phyloP scores from a whole-genome alignment of 352 stramenopile species.

The Phytopythium montanum region DNA sequence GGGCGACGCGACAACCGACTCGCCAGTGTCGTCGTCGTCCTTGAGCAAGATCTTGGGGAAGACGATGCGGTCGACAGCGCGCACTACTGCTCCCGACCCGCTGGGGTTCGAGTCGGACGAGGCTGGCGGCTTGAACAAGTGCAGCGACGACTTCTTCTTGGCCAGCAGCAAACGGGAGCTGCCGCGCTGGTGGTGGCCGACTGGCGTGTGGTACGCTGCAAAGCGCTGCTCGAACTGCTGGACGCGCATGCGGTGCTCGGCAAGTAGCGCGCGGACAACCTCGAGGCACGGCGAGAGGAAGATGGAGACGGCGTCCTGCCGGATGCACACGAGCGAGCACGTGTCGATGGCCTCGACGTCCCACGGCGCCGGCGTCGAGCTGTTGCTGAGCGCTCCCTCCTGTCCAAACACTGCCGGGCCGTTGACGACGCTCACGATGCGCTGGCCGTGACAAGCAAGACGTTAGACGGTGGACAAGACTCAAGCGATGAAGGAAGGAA shows the following conservation, averaged over 20 bases:
- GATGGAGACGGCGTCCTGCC: slow-evolving; percentile 54
- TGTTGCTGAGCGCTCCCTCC: slow-evolving; percentile 46
- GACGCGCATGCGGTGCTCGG: slow-evolving; percentile 38
- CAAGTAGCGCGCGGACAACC: slow-evolving; percentile 42
- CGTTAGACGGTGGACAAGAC: neutral
- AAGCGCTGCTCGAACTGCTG: slow-evolving; percentile 51
- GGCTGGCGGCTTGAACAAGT: slow-evolving; percentile 11
- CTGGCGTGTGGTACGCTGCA: slow-evolving; percentile 7
- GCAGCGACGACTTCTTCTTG: slow-evolving; percentile 13
- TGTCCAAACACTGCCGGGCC: slow-evolving; percentile 73
- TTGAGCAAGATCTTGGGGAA: slow-evolving; percentile 49
- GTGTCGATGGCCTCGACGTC: slow-evolving; percentile 56
- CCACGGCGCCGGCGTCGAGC: slow-evolving; percentile 34
- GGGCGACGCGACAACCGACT: slow-evolving; percentile 7
- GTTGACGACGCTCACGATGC: slow-evolving; percentile 50
- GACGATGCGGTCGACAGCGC: slow-evolving; percentile 17
- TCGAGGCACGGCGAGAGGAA: slow-evolving; percentile 47
- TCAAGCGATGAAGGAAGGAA: neutral
- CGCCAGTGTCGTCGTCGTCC: slow-evolving; percentile 17
- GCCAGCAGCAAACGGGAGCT: neutral
- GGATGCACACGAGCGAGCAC: slow-evolving; percentile 56
- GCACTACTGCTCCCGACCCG: neutral
- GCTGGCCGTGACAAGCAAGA: neutral
- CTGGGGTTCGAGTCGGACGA: neutral
- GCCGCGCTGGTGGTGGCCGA: neutral